Percentiles rank a stretch among this genome's conserved stretches.
Conservation (phyloP, 805 yeast genomes). For the Saitoella complicata region DNA sequence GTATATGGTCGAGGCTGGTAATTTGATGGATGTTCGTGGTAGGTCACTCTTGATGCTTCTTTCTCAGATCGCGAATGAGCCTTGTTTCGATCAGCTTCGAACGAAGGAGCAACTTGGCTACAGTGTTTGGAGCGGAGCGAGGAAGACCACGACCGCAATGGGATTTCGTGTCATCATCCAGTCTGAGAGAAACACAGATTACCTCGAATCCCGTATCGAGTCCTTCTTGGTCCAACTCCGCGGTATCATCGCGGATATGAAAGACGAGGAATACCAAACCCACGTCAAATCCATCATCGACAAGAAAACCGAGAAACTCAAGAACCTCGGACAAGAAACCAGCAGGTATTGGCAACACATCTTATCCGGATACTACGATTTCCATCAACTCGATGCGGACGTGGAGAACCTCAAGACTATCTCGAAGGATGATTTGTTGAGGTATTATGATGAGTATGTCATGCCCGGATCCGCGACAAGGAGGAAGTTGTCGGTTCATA, state of each 20-base stretch:
- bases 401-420: slow-evolving; percentile 39
- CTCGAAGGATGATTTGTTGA: slow-evolving; percentile 39
- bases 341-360: slow-evolving; percentile 49
- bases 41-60: slow-evolving; percentile 46
- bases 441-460: slow-evolving; percentile 35
- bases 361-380: slow-evolving; percentile 65
- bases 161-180: slow-evolving; percentile 68
- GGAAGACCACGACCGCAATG: slow-evolving; percentile 51
- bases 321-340: slow-evolving; percentile 67
- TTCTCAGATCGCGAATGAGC: slow-evolving; percentile 64
- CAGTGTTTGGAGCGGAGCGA: slow-evolving; percentile 68
- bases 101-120: slow-evolving; percentile 93
- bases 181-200: slow-evolving; percentile 61
- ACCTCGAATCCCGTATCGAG: slow-evolving; percentile 61
- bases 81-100: slow-evolving; percentile 75
- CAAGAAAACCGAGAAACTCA: slow-evolving; percentile 51
- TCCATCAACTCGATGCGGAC: slow-evolving; percentile 33
- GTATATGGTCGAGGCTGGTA: slow-evolving; percentile 53
- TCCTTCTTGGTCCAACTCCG: slow-evolving; percentile 40
- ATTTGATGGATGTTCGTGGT: slow-evolving; percentile 26
- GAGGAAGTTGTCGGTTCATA: slow-evolving; percentile 40
- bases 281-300: slow-evolving; percentile 54
- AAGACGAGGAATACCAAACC: slow-evolving; percentile 47
- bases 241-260: slow-evolving; percentile 31
- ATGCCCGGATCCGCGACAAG: slow-evolving; percentile 22